Base-by-base conservation (phyloP, 176 grass and related monocot species). In the Rhynchospora pubera region DNA sequence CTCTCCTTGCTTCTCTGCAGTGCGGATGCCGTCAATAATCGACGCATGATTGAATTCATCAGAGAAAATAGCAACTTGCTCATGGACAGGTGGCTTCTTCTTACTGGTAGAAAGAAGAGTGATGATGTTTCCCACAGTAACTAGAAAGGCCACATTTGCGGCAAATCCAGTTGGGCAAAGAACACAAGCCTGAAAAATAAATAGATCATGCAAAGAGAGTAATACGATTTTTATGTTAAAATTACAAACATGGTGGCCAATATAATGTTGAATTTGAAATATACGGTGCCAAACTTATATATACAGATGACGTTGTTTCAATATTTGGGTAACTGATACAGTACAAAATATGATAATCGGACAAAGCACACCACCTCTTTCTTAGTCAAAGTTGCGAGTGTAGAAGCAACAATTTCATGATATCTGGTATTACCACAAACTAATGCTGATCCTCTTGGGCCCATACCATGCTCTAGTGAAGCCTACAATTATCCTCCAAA, bases 11-110 rank as follows among this genome's bases (percentile, higher is more conserved):
- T 60, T 52, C 65, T 85, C 87, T 51, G 67, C 75, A 24, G 84
- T 65, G 45, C 82, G 82, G 15, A 84, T 81, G 4, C 87, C 87
- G 79, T 84, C 82, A 80, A 88, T 85, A 45, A 88, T 88, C 21
- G 87, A 88, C n/a, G 62, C 65, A 81, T 88, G 87, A 39, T 88
- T 88, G 45, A 88, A 80, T 12, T 82, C 82, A 80, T 88, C 87
- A 42, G 87, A 88, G 53, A 88, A 88, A 19, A 88, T 84, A 4
- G 87, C 87, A 45, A 88, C 28, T 72, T 43, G 84, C 53, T 81
- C 82, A 62, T 84, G 60, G 24, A 71, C 21, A 34, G 75, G 56
- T 43, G 82, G 82, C 50, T 39, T 80, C 5, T 64, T 71, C 48
- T 50, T 9, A 65, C 23, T n/a, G 52, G 82, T 45, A 51, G 57